A percentile compares a stretch with the other conserved stretches of the same genome.
These are phyloP conservation scores for Chlorella sp. DNA, from an alignment of 139 green algal genomes.

Conservation along the genomic window DNA sequence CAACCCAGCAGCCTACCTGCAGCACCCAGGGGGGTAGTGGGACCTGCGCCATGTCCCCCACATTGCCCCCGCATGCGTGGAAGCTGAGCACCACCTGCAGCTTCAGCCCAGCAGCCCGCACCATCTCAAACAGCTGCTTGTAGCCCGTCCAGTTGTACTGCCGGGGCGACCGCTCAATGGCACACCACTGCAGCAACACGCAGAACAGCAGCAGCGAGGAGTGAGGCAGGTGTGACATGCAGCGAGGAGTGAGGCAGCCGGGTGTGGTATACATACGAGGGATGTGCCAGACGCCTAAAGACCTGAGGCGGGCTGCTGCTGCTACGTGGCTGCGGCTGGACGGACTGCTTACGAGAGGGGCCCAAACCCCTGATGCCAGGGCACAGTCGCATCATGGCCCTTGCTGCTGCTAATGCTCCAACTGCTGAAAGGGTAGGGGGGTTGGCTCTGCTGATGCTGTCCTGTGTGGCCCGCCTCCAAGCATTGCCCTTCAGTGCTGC, in stretches of 20 bases:
- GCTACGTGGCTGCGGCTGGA: too few species aligned
- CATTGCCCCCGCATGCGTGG: slow-evolving; percentile 91
- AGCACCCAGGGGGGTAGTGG: slow-evolving; percentile 81
- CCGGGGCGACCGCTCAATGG: slow-evolving; percentile 67
- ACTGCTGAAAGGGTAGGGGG: too few species aligned
- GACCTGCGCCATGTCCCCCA: slow-evolving; percentile 78
- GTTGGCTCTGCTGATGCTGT: too few species aligned
- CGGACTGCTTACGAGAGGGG: too few species aligned
- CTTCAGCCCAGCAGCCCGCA: slow-evolving; percentile 64
- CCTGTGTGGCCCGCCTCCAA: too few species aligned
- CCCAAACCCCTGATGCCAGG: too few species aligned
- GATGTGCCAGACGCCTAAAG: too few species aligned
- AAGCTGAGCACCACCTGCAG: slow-evolving; percentile 88
- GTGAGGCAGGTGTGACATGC: not conserved
- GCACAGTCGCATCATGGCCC: too few species aligned
- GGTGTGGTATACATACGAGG: too few species aligned
- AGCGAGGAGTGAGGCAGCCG: not conserved
- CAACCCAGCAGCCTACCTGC: slow-evolving; percentile 30
- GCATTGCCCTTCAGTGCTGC: too few species aligned
- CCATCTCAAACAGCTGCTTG: slow-evolving; percentile 65
- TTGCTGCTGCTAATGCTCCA: too few species aligned
- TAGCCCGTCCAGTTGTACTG: slow-evolving; percentile 84
- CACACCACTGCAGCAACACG: slow-evolving; percentile 72
- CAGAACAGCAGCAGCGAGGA: not conserved
- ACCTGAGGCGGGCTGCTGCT: too few species aligned